Evolutionary conservation across 345 rosid species (phyloP), one percentile per base, ranked within the genome.

Genomic region (Eutrema japonicum): DNA sequence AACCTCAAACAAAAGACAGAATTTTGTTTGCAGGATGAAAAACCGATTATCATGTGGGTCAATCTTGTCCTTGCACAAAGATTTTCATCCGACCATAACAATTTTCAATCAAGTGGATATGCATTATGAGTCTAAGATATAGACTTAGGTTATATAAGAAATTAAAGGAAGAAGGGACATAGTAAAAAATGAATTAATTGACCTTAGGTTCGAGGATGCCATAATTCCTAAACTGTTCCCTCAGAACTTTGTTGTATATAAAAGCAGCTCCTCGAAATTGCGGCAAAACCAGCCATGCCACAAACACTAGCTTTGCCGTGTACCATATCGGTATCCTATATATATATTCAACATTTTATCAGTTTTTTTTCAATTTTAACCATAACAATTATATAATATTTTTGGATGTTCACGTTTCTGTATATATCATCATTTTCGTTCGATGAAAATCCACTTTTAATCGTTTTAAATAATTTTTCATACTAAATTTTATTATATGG

Each of bases 281-380:
- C 0, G 98, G 98, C 6, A 83, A 64, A 33, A 87, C 98, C 77
- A 92, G 73, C 98, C 98, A 92, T n/a, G 86, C 83, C 62, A 68
- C 83, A 0, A 90, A 58, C 56, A 82, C 55, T 47, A 92, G 51
- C 79, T 92, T 92, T 81, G 70, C 77, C 0, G 89, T 71, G 71
- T 90, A 92, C 98, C 98, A 92, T 16, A 90, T 79, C 0, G 98
- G 96, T 42, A 92, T 83, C 97, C 97, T 92, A 27, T 37, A 58
- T 6, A 45, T 10, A 32, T 53, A 10, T 8, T 0, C 26, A 47
- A 1, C 9, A n/a, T 16, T 57, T 57, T 13, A 8, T 11, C 33
- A 35, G 6, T 11, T 11, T 45, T 16, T 16, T 18, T 6, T 13
- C 5, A 77, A 4, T 8, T 12, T 26, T 40, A 10, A 49, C 26